Evolutionary conservation across 2,329 filamentous ascomycete genomes (phyloP).

Genomic region (Bisporella sp.): DNA sequence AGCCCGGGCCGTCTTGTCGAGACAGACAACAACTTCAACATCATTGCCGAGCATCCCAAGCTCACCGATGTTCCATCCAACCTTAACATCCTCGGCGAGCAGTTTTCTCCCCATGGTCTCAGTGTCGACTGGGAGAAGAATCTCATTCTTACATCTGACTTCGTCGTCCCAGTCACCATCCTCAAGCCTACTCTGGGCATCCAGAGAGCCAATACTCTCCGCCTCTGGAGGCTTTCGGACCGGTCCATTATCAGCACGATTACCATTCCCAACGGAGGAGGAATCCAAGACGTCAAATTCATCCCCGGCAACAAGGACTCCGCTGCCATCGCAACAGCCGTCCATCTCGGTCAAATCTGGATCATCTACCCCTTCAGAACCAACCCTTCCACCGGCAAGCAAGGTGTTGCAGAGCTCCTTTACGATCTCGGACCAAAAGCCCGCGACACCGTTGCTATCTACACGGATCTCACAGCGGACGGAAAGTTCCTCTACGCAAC

Average conservation of each 20-base stretch:
- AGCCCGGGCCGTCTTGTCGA: slow-evolving; percentile 53
- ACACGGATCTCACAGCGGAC: slow-evolving; percentile 52
- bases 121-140: slow-evolving; percentile 49
- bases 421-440: slow-evolving; percentile 51
- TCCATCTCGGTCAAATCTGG: slow-evolving; percentile 54
- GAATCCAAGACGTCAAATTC: slow-evolving; percentile 60
- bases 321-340: slow-evolving; percentile 53
- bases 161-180: slow-evolving; percentile 53
- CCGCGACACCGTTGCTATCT: slow-evolving; percentile 50
- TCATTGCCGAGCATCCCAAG: slow-evolving; percentile 56
- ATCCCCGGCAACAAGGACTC: slow-evolving; percentile 52
- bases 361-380: slow-evolving; percentile 57
- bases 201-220: slow-evolving; percentile 47
- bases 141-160: slow-evolving; percentile 55
- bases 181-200: slow-evolving; percentile 51
- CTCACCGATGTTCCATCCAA: slow-evolving; percentile 38
- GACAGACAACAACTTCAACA: slow-evolving; percentile 51
- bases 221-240: slow-evolving; percentile 48
- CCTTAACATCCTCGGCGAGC: slow-evolving; percentile 50
- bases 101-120: slow-evolving; percentile 56
- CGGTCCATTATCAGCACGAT: slow-evolving; percentile 53
- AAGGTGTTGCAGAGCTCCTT: slow-evolving; percentile 50
- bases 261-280: slow-evolving; percentile 49
- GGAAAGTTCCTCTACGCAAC: slow-evolving; percentile 54
- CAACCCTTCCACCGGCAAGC: slow-evolving; percentile 42